phyloP scores from a whole-genome alignment of 2,329 filamentous ascomycete genomes.

The Calonectria leucothoes region DNA sequence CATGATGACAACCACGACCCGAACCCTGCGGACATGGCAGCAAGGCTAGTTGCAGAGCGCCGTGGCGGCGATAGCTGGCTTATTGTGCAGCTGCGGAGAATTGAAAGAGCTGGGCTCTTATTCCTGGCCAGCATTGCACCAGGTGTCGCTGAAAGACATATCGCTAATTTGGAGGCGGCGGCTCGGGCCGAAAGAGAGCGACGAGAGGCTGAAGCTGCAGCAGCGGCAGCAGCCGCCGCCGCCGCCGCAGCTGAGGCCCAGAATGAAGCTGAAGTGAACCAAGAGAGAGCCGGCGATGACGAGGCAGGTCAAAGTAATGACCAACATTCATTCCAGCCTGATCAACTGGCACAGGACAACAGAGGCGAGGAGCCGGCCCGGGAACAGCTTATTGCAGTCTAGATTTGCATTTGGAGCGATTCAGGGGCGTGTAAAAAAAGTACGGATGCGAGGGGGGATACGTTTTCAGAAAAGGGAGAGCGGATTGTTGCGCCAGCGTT shows the following conservation, averaged over 20 bases:
- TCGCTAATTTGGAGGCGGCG: conserved; percentile 67
- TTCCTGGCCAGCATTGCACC: conserved; percentile 76
- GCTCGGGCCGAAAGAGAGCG: conserved; percentile 58
- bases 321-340: conserved; percentile 32
- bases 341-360: conserved; percentile 21
- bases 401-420: conserved; percentile 23
- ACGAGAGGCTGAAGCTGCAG: conserved; percentile 55
- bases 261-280: conserved; percentile 36
- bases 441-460: conserved; percentile 28
- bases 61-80: conserved; percentile 48
- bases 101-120: conserved; percentile 70
- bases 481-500: conserved; percentile 27
- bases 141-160: conserved; percentile 74
- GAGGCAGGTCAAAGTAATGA: conserved; percentile 17
- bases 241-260: conserved; percentile 39
- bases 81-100: conserved; percentile 57
- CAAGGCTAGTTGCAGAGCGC: conserved; percentile 61
- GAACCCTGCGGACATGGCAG: conserved; percentile 64
- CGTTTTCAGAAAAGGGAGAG: conserved; percentile 33
- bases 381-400: conserved; percentile 37
- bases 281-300: conserved; percentile 19
- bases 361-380: conserved; percentile 26
- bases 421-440: conserved; percentile 21
- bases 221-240: conserved; percentile 42
- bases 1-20: conserved; percentile 44